Percentiles rank a stretch among this genome's conserved stretches.
phyloP scores from a whole-genome alignment of 208 protist genomes.

The Borovskyia barvae region DNA sequence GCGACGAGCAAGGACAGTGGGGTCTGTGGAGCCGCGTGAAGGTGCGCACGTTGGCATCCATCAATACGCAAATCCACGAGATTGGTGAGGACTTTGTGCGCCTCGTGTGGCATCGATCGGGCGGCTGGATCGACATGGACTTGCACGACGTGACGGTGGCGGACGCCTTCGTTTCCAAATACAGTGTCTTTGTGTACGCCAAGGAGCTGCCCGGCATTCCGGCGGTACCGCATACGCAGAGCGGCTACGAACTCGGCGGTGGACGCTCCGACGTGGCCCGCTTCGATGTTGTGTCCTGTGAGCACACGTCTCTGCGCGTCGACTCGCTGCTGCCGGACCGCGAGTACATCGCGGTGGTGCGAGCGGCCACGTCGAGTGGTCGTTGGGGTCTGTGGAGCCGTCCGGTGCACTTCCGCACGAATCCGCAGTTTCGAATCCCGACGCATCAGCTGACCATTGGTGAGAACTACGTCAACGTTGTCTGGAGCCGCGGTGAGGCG shows the following conservation, averaged over 20 bases:
- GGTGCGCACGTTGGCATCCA: constrained; percentile 79
- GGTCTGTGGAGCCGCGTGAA: constrained; percentile 76
- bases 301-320: constrained; percentile 84
- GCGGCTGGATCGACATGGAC: constrained; percentile 15
- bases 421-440: constrained; percentile 84
- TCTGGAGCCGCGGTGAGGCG: constrained; percentile 73
- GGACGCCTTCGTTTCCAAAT: constrained; percentile 75
- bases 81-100: constrained; percentile 92
- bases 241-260: constrained; percentile 68
- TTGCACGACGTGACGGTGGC: constrained; percentile 32
- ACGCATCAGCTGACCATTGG: constrained; percentile 85
- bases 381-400: constrained; percentile 89
- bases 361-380: constrained; percentile 73
- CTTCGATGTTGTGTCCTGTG: constrained; percentile 61
- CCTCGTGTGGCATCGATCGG: constrained; percentile 84
- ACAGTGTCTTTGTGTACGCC: constrained; percentile 80
- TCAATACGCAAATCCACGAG: constrained; percentile 82
- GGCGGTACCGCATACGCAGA: constrained; percentile 36
- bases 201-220: constrained; percentile 32
- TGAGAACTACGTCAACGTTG: constrained; percentile 91
- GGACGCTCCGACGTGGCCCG: constrained; percentile 67
- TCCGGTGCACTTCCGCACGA: constrained; percentile 85
- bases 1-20: constrained; percentile 83
- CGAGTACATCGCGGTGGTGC: constrained; percentile 87
- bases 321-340: constrained; percentile 77